Conservation (phyloP, 306 rosid genomes). For the Vachellia collinsii region DNA sequence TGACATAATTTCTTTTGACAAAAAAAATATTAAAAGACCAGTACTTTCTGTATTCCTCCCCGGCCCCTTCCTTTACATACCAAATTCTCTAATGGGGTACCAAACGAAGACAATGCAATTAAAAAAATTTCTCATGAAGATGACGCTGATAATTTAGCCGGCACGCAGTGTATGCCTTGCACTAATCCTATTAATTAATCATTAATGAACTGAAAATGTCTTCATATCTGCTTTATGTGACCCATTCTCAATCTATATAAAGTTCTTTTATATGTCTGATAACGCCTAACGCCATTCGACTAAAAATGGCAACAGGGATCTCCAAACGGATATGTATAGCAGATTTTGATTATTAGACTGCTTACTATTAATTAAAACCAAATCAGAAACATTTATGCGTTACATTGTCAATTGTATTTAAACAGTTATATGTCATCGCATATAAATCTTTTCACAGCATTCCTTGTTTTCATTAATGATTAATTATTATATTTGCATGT, state of each 20-base stretch:
- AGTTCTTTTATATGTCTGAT: not conserved
- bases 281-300: not conserved
- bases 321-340: not conserved
- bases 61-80: not conserved
- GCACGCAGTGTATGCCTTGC: not conserved
- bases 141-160: constrained; percentile 23
- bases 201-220: not conserved
- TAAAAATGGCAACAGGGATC: not conserved
- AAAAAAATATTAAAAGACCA: not conserved
- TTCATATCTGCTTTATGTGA: not conserved
- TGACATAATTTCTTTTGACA: not conserved
- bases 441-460: not conserved
- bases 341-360: too few relatives aligned
- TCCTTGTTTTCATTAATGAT: not conserved
- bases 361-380: not conserved
- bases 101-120: constrained; percentile 18
- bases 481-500: not conserved
- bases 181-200: not conserved
- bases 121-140: constrained; percentile 8
- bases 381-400: not conserved
- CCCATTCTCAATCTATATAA: not conserved
- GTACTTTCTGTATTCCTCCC: not conserved
- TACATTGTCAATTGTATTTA: not conserved
- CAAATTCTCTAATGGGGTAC: constrained; percentile 13
- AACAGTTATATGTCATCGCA: too few relatives aligned